phyloP scores from a whole-genome alignment of 2,329 filamentous ascomycete species.

The Zymoseptoria ardabiliae region DNA sequence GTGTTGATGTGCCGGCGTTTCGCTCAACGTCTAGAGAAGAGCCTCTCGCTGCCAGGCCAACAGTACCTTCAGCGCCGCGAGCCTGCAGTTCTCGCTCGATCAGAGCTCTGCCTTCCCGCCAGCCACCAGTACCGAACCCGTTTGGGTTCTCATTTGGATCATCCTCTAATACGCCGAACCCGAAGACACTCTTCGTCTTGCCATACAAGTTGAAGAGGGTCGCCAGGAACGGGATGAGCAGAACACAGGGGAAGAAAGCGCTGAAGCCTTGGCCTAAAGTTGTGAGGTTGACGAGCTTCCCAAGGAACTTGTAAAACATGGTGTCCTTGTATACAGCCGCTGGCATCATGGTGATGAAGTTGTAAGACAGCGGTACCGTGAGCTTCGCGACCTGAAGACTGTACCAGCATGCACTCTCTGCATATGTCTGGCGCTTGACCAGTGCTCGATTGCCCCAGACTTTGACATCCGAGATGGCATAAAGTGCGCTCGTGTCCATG shows the following conservation, averaged over 20 bases:
- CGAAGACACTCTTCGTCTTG: constrained; percentile 65
- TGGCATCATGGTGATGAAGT: constrained; percentile 87
- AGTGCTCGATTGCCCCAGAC: constrained; percentile 96
- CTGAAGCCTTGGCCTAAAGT: constrained; percentile 77
- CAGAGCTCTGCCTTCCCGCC: constrained; percentile 84
- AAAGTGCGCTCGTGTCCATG: constrained; percentile 87
- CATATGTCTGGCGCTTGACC: constrained; percentile 82
- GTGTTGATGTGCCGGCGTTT: constrained; percentile 4
- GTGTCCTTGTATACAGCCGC: constrained; percentile 65
- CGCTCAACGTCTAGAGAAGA: constrained; percentile 24
- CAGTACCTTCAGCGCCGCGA: constrained; percentile 30
- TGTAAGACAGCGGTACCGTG: constrained; percentile 88
- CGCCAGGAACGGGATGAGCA: constrained; percentile 76
- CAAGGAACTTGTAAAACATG: constrained; percentile 81
- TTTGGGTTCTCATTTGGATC: constrained; percentile 59
- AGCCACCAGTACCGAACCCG: constrained; percentile 69
- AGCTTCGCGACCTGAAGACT: constrained; percentile 85
- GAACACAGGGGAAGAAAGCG: constrained; percentile 78
- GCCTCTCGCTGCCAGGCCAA: constrained; percentile 27
- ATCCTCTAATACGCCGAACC: constrained; percentile 71
- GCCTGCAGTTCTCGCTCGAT: constrained; percentile 69
- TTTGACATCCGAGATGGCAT: constrained; percentile 82
- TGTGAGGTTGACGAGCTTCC: constrained; percentile 74
- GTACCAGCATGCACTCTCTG: constrained; percentile 94
- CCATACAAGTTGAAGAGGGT: constrained; percentile 87